Conservation (phyloP, 2,329 filamentous ascomycete genomes). For the Venturia nashicola region DNA sequence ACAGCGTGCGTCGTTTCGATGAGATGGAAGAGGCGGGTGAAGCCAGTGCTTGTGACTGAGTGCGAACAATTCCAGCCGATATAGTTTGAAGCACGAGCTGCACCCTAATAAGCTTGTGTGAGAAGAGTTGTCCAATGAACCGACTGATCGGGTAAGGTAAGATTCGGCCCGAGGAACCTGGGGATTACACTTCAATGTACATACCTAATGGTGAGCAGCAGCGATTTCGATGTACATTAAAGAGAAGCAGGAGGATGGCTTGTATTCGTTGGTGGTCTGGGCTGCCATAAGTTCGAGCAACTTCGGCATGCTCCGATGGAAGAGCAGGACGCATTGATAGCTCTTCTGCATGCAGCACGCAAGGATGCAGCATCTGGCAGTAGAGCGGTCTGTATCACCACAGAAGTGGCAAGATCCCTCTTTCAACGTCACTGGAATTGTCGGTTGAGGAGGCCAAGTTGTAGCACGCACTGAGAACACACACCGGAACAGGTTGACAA, state of each 20-base stretch:
- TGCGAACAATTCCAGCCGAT: not conserved
- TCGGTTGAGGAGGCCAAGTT: not conserved
- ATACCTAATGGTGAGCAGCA: conserved; percentile 4
- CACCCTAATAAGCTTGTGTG: not conserved
- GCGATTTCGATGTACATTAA: not conserved
- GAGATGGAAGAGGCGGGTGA: not conserved
- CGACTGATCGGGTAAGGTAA: not conserved
- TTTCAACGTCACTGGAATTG: conserved; percentile 5
- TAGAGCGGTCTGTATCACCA: conserved; percentile 1
- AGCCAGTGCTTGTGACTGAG: not conserved
- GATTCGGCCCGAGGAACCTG: not conserved
- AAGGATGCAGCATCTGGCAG: not conserved
- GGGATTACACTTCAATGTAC: not conserved
- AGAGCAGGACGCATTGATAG: not conserved
- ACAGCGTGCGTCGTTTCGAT: not conserved
- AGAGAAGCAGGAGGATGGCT: not conserved
- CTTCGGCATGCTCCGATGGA: not conserved
- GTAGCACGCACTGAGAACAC: conserved; percentile 6
- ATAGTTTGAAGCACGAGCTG: not conserved
- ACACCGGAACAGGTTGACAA: not conserved
- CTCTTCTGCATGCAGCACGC: not conserved
- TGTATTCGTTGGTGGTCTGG: not conserved
- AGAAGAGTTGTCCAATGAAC: not conserved
- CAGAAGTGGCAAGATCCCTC: not conserved
- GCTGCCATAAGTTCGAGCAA: not conserved